Conservation (phyloP, 352 stramenopile genomes). For the Globisporangium radiosum region DNA sequence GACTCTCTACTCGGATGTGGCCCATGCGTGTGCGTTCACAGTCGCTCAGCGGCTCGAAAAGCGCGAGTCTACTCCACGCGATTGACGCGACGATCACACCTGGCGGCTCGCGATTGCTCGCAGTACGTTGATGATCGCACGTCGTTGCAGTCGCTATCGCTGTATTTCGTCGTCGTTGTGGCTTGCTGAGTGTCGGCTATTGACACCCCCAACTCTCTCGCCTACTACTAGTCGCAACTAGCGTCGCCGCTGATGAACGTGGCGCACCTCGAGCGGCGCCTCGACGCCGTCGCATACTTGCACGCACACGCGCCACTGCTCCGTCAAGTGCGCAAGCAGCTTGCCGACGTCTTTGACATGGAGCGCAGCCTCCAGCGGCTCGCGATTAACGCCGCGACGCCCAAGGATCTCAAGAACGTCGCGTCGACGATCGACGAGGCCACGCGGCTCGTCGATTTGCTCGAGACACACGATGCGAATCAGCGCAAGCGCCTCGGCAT, state of each 20-base stretch:
- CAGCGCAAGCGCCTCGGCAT: slow-evolving; percentile 2
- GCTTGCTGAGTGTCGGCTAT: background rate
- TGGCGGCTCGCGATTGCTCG: slow-evolving; percentile 55
- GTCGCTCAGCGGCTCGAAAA: slow-evolving; percentile 48
- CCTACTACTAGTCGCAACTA: slow-evolving; percentile 39
- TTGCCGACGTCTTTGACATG: slow-evolving; percentile 59
- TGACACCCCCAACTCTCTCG: too few relatives aligned
- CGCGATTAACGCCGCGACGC: slow-evolving; percentile 47
- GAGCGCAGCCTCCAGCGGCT: slow-evolving; percentile 64
- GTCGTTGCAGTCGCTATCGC: background rate
- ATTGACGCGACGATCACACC: slow-evolving; percentile 64
- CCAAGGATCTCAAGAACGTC: slow-evolving; percentile 69
- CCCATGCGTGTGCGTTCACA: background rate
- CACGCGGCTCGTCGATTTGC: slow-evolving; percentile 22
- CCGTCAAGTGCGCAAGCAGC: slow-evolving; percentile 41
- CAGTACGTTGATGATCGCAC: slow-evolving; percentile 21
- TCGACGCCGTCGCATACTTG: slow-evolving; percentile 55
- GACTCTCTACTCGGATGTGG: too few relatives aligned
- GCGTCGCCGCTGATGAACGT: slow-evolving; percentile 59
- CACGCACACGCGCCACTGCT: slow-evolving; percentile 36
- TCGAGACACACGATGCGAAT: slow-evolving; percentile 21
- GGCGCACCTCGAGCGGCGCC: slow-evolving; percentile 30
- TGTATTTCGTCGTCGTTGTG: background rate
- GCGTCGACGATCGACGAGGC: slow-evolving; percentile 50
- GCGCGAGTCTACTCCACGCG: slow-evolving; percentile 49